These are phyloP conservation scores for Leishmania tropica DNA, from an alignment of 208 protist genomes.

Conservation along the genomic window DNA sequence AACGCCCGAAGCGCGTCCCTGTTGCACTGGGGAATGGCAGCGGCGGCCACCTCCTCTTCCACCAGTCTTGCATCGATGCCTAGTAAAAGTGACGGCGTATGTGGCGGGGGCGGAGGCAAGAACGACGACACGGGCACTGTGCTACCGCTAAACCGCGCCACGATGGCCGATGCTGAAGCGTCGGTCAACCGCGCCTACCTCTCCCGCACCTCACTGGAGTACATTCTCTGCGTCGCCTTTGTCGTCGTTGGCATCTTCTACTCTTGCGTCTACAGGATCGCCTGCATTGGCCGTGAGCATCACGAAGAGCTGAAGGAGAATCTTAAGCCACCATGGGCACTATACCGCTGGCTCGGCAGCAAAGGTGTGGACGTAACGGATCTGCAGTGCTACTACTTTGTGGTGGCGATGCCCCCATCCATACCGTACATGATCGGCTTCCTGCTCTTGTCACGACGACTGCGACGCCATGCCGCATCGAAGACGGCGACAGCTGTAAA, in stretches of 20 bases:
- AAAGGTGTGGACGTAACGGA: conserved; percentile 65
- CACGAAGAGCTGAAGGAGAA: conserved; percentile 38
- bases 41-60: not conserved
- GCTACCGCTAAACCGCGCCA: not conserved
- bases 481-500: not conserved
- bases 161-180: not conserved
- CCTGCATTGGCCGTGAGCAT: conserved; percentile 29
- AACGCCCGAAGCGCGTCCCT: not conserved
- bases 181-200: conserved; percentile 32
- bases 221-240: conserved; percentile 33
- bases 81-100: not conserved
- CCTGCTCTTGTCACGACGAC: conserved; percentile 37
- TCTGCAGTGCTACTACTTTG: conserved; percentile 69
- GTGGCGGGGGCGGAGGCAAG: not conserved
- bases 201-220: conserved; percentile 36
- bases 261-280: conserved; percentile 39
- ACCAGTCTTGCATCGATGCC: not conserved
- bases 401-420: conserved; percentile 37
- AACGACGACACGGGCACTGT: not conserved
- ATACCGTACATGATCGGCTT: conserved; percentile 47
- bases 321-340: conserved; percentile 38
- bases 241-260: conserved; percentile 28
- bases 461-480: conserved; percentile 14
- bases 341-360: conserved; percentile 58
- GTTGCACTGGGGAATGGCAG: not conserved